Evolutionary conservation across 495 filamentous ascomycete genomes (phyloP).

Genomic region (Evernia prunastri): DNA sequence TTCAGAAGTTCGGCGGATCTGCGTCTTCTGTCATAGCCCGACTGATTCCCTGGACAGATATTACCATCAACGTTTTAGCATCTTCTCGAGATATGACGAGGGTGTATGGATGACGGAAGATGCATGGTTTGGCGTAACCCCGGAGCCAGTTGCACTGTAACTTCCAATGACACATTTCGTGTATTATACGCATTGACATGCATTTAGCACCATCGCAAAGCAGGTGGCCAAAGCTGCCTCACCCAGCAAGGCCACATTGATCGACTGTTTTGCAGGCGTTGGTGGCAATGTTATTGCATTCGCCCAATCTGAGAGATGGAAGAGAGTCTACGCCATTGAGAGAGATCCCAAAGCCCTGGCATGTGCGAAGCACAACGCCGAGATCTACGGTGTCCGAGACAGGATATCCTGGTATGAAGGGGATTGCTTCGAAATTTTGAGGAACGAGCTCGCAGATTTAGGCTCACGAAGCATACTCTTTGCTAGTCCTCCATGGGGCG

Average conservation of each 20-base stretch:
- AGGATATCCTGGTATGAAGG: conserved; percentile 79
- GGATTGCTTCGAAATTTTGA: conserved; percentile 66
- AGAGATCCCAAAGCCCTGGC: conserved; percentile 65
- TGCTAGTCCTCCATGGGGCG: conserved; percentile 93
- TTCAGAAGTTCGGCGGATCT: conserved; percentile 55
- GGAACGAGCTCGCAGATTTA: conserved; percentile 43
- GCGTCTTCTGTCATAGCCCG: not conserved
- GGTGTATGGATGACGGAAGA: conserved; percentile 86
- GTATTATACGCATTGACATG: conserved; percentile 13
- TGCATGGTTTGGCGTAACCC: conserved; percentile 94
- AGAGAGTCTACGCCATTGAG: conserved; percentile 80
- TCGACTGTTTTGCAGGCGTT: conserved; percentile 86
- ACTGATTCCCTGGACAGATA: conserved; percentile 52
- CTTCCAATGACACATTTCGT: conserved; percentile 19
- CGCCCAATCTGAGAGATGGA: conserved; percentile 68
- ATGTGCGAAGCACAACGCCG: conserved; percentile 89
- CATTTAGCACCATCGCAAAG: conserved; percentile 63
- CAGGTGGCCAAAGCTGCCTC: conserved; percentile 55
- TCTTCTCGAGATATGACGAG: conserved; percentile 76
- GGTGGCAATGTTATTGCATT: conserved; percentile 96
- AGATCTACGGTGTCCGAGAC: conserved; percentile 73
- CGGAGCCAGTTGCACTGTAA: conserved; percentile 81
- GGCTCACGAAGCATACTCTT: conserved; percentile 62
- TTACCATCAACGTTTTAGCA: conserved; percentile 75
- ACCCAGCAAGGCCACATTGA: conserved; percentile 49